Evolutionary conservation across 2,329 filamentous ascomycete species (phyloP).

Genomic region (Bisporella sp.): DNA sequence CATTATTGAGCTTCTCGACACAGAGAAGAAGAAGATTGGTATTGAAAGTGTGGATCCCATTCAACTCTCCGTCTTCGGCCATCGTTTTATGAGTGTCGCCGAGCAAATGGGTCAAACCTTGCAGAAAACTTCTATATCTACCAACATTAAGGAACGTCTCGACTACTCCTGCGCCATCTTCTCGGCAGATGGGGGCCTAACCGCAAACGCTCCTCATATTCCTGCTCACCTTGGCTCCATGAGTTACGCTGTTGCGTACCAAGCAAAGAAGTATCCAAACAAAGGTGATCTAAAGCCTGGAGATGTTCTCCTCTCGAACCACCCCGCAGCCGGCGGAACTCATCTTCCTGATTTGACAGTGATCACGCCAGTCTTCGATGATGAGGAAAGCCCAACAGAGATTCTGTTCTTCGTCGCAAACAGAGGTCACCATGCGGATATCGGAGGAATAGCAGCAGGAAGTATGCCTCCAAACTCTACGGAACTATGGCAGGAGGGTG

Average conservation of each 20-base stretch:
- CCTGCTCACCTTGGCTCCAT: slow-evolving; percentile 34
- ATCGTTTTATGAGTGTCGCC: slow-evolving; percentile 77
- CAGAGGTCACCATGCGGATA: too few species aligned
- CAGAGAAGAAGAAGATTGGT: too few species aligned
- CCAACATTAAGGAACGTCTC: slow-evolving; percentile 73
- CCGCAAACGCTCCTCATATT: slow-evolving; percentile 71
- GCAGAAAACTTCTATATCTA: slow-evolving; percentile 70
- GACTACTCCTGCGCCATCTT: slow-evolving; percentile 79
- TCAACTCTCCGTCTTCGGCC: slow-evolving; percentile 68
- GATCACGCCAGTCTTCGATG: slow-evolving; percentile 64
- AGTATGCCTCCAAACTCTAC: too few species aligned
- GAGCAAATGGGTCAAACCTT: slow-evolving; percentile 75
- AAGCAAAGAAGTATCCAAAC: slow-evolving; percentile 64
- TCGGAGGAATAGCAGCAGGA: too few species aligned
- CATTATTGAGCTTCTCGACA: slow-evolving; percentile 32
- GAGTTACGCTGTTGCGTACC: slow-evolving; percentile 49
- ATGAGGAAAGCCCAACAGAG: too few species aligned
- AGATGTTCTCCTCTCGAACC: slow-evolving; percentile 76
- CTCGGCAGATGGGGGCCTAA: slow-evolving; percentile 64
- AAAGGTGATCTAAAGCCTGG: slow-evolving; percentile 62
- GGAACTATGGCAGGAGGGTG: too few species aligned
- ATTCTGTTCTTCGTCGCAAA: too few species aligned
- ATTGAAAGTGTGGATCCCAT: slow-evolving; percentile 49
- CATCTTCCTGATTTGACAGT: slow-evolving; percentile 81
- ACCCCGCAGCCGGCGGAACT: slow-evolving; percentile 65